These are phyloP conservation scores for Mortierella hygrophila DNA, from an alignment of 192 early-diverging fungal genomes.

Conservation along the genomic window DNA sequence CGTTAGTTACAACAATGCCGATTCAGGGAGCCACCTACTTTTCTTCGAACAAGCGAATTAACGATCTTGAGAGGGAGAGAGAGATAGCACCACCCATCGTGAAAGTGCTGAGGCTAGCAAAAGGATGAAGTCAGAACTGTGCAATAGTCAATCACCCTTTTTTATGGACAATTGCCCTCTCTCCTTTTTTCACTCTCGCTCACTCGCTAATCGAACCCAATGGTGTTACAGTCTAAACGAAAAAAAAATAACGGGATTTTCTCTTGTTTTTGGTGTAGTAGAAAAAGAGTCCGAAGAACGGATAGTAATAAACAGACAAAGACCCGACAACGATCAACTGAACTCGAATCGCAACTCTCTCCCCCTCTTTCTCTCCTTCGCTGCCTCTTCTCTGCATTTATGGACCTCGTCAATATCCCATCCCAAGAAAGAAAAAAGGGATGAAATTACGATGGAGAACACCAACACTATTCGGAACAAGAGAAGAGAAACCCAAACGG, in stretches of 20 bases:
- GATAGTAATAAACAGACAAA: not conserved
- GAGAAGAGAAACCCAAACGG: not conserved
- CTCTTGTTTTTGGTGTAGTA: conserved; percentile 18
- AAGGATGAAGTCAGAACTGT: conserved; percentile 5
- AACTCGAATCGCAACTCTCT: not conserved
- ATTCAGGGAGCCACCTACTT: too few relatives aligned
- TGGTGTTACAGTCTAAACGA: too few relatives aligned
- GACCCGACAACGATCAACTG: not conserved
- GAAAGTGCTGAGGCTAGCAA: too few relatives aligned
- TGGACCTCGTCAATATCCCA: not conserved
- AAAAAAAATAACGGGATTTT: too few relatives aligned
- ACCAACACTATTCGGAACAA: not conserved
- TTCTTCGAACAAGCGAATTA: too few relatives aligned
- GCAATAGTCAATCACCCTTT: not conserved
- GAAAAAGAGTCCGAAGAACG: conserved; percentile 32
- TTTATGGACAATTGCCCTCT: not conserved
- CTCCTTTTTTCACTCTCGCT: not conserved
- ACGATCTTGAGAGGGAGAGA: too few relatives aligned
- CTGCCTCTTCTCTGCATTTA: not conserved
- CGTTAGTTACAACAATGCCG: too few relatives aligned
- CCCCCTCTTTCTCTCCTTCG: not conserved
- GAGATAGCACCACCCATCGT: too few relatives aligned
- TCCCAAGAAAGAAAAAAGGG: not conserved
- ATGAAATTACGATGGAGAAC: not conserved
- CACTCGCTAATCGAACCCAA: not conserved